Percentiles rank a stretch among this genome's conserved stretches.
Conservation (phyloP, 169 alveolate species). For the Plasmodium malariae region DNA sequence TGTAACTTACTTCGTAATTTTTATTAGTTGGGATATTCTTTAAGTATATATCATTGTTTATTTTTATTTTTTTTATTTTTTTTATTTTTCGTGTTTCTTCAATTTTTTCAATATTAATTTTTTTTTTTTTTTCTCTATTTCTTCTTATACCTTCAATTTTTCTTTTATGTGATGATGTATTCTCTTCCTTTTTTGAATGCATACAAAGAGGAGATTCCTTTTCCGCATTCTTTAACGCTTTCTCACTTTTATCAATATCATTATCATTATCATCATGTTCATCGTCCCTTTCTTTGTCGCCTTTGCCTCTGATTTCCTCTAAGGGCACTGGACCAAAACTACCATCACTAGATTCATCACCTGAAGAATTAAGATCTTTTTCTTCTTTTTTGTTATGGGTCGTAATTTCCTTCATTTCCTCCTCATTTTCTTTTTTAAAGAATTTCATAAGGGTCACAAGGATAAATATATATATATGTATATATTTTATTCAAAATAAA, state of each 20-base stretch:
- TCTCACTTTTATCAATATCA: background rate
- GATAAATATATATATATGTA: background rate
- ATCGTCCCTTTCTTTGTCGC: background rate
- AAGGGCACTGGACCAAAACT: constrained; percentile 73
- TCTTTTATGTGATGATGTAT: background rate
- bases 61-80: constrained; percentile 31
- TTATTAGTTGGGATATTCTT: constrained; percentile 88
- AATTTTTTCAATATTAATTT: background rate
- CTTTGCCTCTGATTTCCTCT: background rate
- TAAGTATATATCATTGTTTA: constrained; percentile 84
- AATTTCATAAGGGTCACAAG: background rate
- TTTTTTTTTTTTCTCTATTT: background rate
- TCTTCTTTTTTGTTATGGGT: background rate
- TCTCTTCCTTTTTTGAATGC: background rate
- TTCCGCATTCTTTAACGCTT: background rate
- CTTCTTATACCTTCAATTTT: background rate
- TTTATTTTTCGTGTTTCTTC: background rate
- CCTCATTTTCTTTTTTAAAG: constrained; percentile 5
- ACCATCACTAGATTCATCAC: constrained; percentile 59
- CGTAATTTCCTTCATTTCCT: background rate
- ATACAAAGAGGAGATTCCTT: background rate
- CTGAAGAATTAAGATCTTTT: constrained; percentile 3
- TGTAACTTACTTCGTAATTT: constrained; percentile 91
- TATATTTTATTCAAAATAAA: too few relatives aligned
- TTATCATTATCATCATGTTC: background rate